These are phyloP conservation scores for Fusarium pseudograminearum DNA, from an alignment of 2,329 filamentous ascomycete genomes.

Conservation along the genomic window DNA sequence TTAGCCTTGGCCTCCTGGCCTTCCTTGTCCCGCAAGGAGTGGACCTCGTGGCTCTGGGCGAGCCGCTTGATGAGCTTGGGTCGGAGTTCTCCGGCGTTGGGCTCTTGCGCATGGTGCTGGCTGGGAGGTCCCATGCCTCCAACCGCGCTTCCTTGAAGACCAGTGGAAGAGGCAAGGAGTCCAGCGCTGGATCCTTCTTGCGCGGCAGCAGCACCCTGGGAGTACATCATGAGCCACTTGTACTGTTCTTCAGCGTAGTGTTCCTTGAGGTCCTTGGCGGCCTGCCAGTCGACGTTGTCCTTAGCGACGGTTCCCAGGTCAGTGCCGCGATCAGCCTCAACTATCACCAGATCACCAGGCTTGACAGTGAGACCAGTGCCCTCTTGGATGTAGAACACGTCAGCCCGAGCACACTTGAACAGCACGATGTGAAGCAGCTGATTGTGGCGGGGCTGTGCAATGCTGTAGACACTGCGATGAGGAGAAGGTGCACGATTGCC, in stretches of 20 bases:
- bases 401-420: slow-evolving; percentile 95
- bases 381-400: slow-evolving; percentile 97
- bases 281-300: slow-evolving; percentile 87
- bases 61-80: slow-evolving; percentile 97
- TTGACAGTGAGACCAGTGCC: slow-evolving; percentile 92
- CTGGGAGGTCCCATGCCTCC: slow-evolving; percentile 82
- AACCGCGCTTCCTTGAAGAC: slow-evolving; percentile 76
- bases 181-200: slow-evolving; percentile 72
- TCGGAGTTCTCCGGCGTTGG: slow-evolving; percentile 81
- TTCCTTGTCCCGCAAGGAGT: slow-evolving; percentile 92
- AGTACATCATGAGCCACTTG: slow-evolving; percentile 99
- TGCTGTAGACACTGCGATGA: slow-evolving; percentile 71
- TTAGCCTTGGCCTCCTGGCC: slow-evolving; percentile 98
- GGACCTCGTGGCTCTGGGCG: slow-evolving; percentile 90
- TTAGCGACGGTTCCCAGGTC: slow-evolving; percentile 93
- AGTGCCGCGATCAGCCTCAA: slow-evolving; percentile 95
- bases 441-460: slow-evolving; percentile 71
- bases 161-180: slow-evolving; percentile 72
- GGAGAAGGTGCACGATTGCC: slow-evolving; percentile 68
- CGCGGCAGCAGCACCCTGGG: slow-evolving; percentile 76
- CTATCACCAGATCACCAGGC: slow-evolving; percentile 93
- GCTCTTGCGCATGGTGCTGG: slow-evolving; percentile 79
- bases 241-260: slow-evolving; percentile 96
- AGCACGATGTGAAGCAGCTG: slow-evolving; percentile 88
- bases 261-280: slow-evolving; percentile 89